Evolutionary conservation across 345 rosid genomes (phyloP).

Genomic region (Microcos paniculata): DNA sequence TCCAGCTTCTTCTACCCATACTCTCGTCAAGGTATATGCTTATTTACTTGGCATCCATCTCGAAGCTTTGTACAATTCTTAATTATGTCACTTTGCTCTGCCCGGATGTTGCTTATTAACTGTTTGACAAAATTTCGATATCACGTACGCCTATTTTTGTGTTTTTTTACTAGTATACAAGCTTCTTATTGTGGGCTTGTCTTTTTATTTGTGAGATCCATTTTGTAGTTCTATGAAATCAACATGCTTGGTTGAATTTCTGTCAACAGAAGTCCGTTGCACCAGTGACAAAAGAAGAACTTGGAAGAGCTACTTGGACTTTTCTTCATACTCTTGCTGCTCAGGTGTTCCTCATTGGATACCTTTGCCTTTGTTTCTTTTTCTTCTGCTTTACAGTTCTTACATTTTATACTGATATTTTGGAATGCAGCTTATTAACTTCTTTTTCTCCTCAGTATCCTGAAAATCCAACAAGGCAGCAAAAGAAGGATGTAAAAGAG

Average conservation of each 20-base stretch:
- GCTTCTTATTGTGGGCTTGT: too few species aligned
- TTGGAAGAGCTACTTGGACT: conserved; percentile 95
- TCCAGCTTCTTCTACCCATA: conserved; percentile 18
- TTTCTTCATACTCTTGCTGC: conserved; percentile 95
- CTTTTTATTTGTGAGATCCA: not conserved
- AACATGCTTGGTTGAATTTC: conserved; percentile 3
- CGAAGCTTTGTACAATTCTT: too few species aligned
- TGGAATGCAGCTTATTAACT: not conserved
- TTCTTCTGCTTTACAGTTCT: not conserved
- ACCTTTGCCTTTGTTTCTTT: not conserved
- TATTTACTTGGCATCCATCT: not conserved
- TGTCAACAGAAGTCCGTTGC: conserved; percentile 54
- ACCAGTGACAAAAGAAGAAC: conserved; percentile 88
- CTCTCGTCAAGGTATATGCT: conserved; percentile 44
- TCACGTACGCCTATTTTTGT: not conserved
- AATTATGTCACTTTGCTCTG: not conserved
- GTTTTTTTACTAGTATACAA: not conserved
- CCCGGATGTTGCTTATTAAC: conserved; percentile 14
- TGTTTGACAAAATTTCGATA: conserved; percentile 49
- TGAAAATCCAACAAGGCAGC: conserved; percentile 93
- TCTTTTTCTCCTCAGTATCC: conserved; percentile 64
- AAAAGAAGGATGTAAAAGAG: conserved; percentile 87
- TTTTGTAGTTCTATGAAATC: not conserved
- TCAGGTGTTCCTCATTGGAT: conserved; percentile 48
- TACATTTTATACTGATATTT: not conserved